These are phyloP conservation scores for Scenedesmus sp. DNA, from an alignment of 163 green algal species.

Conservation along the genomic window DNA sequence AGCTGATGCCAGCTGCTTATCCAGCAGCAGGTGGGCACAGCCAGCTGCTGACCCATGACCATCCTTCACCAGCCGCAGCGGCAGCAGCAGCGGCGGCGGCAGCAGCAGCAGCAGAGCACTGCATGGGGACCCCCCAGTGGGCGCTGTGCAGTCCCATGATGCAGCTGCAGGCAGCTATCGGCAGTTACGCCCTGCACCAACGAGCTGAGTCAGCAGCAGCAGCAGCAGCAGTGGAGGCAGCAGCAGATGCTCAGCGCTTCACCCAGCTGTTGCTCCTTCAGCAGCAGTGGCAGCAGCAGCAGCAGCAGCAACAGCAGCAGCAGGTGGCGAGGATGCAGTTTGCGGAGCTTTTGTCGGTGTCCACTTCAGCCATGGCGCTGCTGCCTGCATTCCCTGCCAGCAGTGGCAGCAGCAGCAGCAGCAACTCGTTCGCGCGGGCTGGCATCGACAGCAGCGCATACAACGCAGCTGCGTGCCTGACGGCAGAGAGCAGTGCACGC, in stretches of 20 bases:
- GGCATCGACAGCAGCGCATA: not conserved
- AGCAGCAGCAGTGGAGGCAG: not conserved
- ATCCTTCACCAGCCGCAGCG: not conserved
- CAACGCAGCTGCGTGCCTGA: not conserved
- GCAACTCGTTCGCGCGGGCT: not conserved
- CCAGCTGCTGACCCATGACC: not conserved
- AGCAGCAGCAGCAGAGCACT: not conserved
- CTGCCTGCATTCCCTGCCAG: not conserved
- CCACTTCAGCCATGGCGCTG: not conserved
- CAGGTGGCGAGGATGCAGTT: not conserved
- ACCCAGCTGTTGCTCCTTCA: not conserved
- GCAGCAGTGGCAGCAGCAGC: not conserved
- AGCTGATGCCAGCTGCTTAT: not conserved
- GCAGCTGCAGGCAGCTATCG: not conserved
- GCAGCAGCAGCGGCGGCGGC: too few species aligned
- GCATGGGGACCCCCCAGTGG: not conserved
- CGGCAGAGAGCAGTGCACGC: not conserved
- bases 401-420: not conserved
- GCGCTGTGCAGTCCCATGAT: not conserved
- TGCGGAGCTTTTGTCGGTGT: not conserved
- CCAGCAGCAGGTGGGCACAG: not conserved
- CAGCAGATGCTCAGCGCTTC: not conserved
- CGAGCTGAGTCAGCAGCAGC: not conserved
- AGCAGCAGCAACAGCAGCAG: not conserved
- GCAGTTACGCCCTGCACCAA: not conserved